Conservation (phyloP, 2,329 filamentous ascomycete genomes). For the Colletotrichum sp. region DNA sequence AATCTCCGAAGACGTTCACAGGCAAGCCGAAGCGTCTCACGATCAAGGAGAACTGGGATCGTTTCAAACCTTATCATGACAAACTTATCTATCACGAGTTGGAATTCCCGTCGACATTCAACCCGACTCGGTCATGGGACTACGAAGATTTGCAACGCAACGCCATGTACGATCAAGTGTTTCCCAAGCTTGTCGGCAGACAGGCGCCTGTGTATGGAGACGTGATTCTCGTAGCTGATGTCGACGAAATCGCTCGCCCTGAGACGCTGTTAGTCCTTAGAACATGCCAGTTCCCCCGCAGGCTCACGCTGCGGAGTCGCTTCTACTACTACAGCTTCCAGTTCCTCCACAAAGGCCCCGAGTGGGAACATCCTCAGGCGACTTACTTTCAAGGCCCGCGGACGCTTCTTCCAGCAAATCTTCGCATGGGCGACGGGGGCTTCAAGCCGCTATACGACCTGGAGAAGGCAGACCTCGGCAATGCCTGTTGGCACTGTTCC, state of each 20-base stretch:
- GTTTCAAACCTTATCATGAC: conserved; percentile 56
- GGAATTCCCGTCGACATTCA: conserved; percentile 10
- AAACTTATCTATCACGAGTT: conserved; percentile 63
- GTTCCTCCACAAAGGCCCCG: conserved; percentile 43
- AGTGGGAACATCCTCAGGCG: conserved; percentile 66
- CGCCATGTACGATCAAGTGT: conserved; percentile 61
- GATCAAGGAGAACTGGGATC: conserved; percentile 57
- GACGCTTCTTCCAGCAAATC: conserved; percentile 58
- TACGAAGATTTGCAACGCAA: conserved; percentile 60
- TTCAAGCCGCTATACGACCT: conserved; percentile 11
- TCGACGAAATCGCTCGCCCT: conserved; percentile 64
- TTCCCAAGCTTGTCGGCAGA: conserved; percentile 49
- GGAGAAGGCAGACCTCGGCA: conserved; percentile 37
- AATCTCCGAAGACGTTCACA: conserved; percentile 64
- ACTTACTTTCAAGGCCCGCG: conserved; percentile 50
- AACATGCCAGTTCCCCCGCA: conserved; percentile 56
- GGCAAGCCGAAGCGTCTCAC: conserved; percentile 58
- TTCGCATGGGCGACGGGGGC: conserved; percentile 45
- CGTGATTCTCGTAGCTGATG: conserved; percentile 63
- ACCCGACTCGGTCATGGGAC: conserved; percentile 44
- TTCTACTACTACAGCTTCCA: conserved; percentile 67
- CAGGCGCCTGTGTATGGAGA: conserved; percentile 52
- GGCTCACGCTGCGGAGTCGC: conserved; percentile 54
- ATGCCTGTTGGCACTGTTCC: conserved; percentile 67
- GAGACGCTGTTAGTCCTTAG: conserved; percentile 52